Evolutionary conservation across 768 basidiomycete genomes (phyloP).

Genomic region (Podaxis mareebaensis): DNA sequence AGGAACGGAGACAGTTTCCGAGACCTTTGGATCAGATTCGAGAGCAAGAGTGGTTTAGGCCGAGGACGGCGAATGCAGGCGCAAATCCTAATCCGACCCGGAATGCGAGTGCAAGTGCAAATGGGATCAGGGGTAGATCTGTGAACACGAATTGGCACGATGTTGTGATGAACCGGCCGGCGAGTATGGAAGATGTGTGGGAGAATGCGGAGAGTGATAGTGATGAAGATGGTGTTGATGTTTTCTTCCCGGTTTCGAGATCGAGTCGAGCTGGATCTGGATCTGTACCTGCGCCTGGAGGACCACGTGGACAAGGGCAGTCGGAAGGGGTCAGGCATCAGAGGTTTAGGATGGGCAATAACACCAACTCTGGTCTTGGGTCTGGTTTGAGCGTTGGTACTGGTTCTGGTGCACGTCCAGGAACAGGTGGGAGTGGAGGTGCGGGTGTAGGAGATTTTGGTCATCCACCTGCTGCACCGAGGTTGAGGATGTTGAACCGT

Average conservation of each 20-base stretch:
- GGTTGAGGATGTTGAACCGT: constrained; percentile 7
- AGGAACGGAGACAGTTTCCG: not conserved
- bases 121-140: not conserved
- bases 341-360: not conserved
- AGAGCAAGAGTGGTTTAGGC: too few relatives aligned
- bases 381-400: not conserved
- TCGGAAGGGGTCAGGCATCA: not conserved
- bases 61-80: not conserved
- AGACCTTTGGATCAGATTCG: not conserved
- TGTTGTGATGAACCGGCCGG: not conserved
- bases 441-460: not conserved
- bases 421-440: not conserved
- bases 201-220: not conserved
- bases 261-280: not conserved
- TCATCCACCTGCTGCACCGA: not conserved
- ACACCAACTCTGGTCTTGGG: not conserved
- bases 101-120: not conserved
- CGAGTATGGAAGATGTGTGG: not conserved
- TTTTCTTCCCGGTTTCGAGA: not conserved
- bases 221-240: not conserved
- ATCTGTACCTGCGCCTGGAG: not conserved
- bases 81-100: not conserved
- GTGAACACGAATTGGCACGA: not conserved
- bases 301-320: not conserved
- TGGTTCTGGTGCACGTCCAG: not conserved